A percentile compares a stretch with the other conserved stretches of the same genome.
These are phyloP conservation scores for Strobilomyces confusus DNA, from an alignment of 768 basidiomycete genomes.

Conservation along the genomic window DNA sequence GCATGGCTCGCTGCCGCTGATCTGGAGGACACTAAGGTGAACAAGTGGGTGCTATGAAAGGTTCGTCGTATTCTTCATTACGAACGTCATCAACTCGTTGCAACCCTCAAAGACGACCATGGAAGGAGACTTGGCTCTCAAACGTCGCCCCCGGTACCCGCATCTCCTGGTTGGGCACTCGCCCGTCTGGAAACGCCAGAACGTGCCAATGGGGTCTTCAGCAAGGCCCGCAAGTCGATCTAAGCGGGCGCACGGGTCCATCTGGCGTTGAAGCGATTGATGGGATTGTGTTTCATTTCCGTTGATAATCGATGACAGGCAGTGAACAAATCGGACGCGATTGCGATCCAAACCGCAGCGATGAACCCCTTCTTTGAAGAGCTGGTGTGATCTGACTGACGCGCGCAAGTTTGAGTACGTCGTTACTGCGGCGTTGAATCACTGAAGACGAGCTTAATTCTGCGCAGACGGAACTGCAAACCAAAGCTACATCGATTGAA, in stretches of 20 bases:
- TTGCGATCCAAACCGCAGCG: too few relatives aligned
- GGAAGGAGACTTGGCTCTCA: constrained; percentile 99
- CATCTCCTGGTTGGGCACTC: constrained; percentile 96
- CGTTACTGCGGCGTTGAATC: too few relatives aligned
- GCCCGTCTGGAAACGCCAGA: constrained; percentile 93
- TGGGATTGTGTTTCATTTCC: too few relatives aligned
- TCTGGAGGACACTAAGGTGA: constrained; percentile 78
- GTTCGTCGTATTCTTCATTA: constrained; percentile 38
- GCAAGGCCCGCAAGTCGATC: constrained; percentile 90
- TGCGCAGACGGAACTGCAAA: background rate
- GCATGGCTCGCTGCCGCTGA: constrained; percentile 95
- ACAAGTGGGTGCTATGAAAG: constrained; percentile 91
- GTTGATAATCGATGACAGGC: too few relatives aligned
- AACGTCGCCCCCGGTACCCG: constrained; percentile 85
- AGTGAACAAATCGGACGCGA: too few relatives aligned
- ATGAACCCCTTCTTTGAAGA: too few relatives aligned
- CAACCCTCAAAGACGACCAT: constrained; percentile 93
- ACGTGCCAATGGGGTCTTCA: constrained; percentile 86
- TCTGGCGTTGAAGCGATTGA: too few relatives aligned
- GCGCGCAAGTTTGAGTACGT: too few relatives aligned
- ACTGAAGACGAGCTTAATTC: too few relatives aligned
- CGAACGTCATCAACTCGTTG: background rate
- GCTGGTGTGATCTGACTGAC: too few relatives aligned
- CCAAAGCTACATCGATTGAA: background rate
- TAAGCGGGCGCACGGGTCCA: too few relatives aligned